A percentile compares a stretch with the other conserved stretches of the same genome.
Conservation (phyloP, 2,329 filamentous ascomycete species). For the Alternaria ethzedia region DNA sequence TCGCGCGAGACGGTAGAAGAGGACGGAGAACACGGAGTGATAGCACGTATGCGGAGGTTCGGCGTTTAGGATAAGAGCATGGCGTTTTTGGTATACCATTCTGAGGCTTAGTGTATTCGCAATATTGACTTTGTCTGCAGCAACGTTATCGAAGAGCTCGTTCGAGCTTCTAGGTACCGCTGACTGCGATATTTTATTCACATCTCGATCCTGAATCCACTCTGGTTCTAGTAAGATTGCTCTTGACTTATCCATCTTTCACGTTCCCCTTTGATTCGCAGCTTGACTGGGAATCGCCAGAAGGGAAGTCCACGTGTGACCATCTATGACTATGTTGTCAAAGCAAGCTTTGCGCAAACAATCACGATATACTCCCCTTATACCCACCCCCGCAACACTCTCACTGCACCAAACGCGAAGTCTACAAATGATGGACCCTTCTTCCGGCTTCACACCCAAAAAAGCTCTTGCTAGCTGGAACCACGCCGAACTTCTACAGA, state of each 20-base stretch:
- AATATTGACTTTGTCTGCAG: neutral
- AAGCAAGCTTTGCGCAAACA: neutral
- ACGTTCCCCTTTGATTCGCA: neutral
- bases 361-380: neutral
- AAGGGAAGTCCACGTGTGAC: neutral
- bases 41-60: neutral
- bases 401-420: neutral
- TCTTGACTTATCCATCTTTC: neutral
- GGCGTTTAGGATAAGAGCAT: conserved; percentile 4
- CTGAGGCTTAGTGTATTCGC: neutral
- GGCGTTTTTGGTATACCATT: conserved; percentile 12
- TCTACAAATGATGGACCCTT: neutral
- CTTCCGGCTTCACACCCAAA: neutral
- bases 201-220: neutral
- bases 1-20: conserved; percentile 28
- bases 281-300: too few relatives aligned
- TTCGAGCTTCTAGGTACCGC: neutral
- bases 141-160: neutral
- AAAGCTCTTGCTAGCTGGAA: neutral
- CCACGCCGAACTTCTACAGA: neutral
- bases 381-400: fast-evolving
- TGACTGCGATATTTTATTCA: neutral
- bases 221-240: neutral
- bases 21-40: neutral
- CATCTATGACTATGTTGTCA: too few relatives aligned